phyloP scores from a whole-genome alignment of 768 basidiomycete genomes.

The Phylloporus arenicola region DNA sequence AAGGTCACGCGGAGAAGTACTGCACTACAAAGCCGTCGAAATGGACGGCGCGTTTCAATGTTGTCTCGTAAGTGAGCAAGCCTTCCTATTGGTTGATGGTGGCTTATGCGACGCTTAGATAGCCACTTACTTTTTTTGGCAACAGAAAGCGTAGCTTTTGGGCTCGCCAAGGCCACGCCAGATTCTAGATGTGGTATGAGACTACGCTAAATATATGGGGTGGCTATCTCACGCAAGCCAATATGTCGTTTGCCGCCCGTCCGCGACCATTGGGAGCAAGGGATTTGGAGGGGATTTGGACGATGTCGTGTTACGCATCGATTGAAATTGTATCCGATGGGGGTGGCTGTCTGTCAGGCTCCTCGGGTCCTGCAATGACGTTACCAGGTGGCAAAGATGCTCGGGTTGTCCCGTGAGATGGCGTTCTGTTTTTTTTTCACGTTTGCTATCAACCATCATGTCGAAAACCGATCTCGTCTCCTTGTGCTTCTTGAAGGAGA shows the following conservation, averaged over 20 bases:
- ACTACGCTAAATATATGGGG: constrained; percentile 39
- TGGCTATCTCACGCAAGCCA: constrained; percentile 33
- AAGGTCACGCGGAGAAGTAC: constrained; percentile 12
- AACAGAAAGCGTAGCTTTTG: too few relatives aligned
- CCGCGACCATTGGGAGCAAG: constrained; percentile 30
- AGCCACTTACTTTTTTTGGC: too few relatives aligned
- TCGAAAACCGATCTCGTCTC: background rate
- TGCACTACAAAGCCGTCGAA: too few relatives aligned
- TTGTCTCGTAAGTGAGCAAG: too few relatives aligned
- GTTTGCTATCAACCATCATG: background rate
- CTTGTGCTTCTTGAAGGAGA: background rate
- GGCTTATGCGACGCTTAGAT: too few relatives aligned
- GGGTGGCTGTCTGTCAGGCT: background rate
- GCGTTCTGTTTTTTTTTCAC: background rate
- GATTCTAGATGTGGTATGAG: too few relatives aligned
- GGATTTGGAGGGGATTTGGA: constrained; percentile 34
- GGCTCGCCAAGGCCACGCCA: too few relatives aligned
- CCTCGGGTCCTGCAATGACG: background rate
- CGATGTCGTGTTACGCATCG: constrained; percentile 23
- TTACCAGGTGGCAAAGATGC: background rate
- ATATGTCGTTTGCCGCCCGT: constrained; percentile 44
- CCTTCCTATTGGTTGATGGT: too few relatives aligned
- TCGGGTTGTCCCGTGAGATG: background rate
- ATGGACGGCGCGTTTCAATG: too few relatives aligned
- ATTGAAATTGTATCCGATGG: constrained; percentile 4